Base-by-base conservation (phyloP, 73 alveolate genomes). In the Paramecium biaurelia region DNA sequence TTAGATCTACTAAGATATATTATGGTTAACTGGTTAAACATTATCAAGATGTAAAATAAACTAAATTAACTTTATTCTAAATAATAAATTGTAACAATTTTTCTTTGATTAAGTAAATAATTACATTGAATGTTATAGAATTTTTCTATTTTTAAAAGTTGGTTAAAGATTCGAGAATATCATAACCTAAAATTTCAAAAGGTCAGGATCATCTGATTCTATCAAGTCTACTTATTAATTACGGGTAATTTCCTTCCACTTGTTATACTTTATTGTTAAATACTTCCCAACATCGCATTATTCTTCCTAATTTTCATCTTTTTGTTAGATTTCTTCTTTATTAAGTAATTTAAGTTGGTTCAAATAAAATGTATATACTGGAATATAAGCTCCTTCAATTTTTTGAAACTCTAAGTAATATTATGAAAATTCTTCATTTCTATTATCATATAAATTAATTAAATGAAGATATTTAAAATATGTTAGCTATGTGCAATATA, bases 131-230 rank as follows among this genome's bases (percentile, higher is more conserved):
- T 15, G 11, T 53, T 53, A 53, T 53, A 53, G 5, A 53, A 53
- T 53, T 53, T 53, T 53, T 72, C 86, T 72, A 72, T 72, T 72
- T 23, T 72, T 11, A 30, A 35, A 72, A 72, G 86, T 72, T 34
- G 56, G 37, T 4, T 42, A 35, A 72, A 72, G 10, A 32, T 35
- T 21, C 32, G 86, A 72, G 26, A 72, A 72, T 12, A 15, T 35
- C 63, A 72, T 12, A n/a, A 72, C 35, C 38, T 72, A 72, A 15
- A 23, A 28, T 21, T 21, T 28, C 8, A 38, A 14, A n/a, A 35
- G 45, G 2, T 72, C 56, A 34, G 18, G 0, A 35, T 72, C 58
- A 35, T 30, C 15, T 14, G 86, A 32, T 30, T 30, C 86, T 34
- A 72, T 34, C n/a, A 72, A 35, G 38, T 72, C 58, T 0, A 38